phyloP scores from a whole-genome alignment of 176 grass and related monocot species.

The Paspalum vaginatum region DNA sequence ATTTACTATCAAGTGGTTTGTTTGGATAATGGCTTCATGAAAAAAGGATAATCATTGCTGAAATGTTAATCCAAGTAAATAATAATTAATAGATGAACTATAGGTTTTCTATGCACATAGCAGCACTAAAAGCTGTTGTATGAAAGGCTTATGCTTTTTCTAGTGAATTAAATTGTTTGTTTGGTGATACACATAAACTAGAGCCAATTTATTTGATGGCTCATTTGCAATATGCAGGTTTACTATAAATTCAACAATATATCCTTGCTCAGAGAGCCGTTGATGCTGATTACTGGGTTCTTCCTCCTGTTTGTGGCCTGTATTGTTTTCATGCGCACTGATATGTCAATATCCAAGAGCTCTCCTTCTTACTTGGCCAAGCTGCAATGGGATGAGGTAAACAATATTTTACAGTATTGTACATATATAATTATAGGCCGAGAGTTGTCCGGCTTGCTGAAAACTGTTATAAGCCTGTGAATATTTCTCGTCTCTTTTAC shows the following conservation, averaged over 20 bases:
- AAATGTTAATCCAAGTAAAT: background rate
- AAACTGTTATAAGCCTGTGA: background rate
- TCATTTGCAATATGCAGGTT: conserved; percentile 66
- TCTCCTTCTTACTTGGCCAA: conserved; percentile 89
- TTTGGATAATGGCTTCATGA: background rate
- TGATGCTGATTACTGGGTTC: conserved; percentile 90
- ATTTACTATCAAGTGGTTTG: background rate
- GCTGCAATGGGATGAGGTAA: conserved; percentile 97
- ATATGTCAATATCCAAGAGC: conserved; percentile 95
- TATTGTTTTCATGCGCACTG: conserved; percentile 86
- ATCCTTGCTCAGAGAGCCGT: conserved; percentile 78
- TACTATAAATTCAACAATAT: conserved; percentile 88
- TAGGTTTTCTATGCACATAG: background rate
- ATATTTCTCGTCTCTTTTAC: background rate
- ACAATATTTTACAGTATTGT: too few relatives aligned
- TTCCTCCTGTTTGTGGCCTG: conserved; percentile 82
- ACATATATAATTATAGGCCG: too few relatives aligned
- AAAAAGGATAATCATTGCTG: background rate
- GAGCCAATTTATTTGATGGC: conserved; percentile 21
- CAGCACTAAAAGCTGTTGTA: conserved; percentile 12
- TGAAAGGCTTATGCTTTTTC: conserved; percentile 17
- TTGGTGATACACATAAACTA: conserved; percentile 16
- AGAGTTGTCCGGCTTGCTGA: too few relatives aligned
- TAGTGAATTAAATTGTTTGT: background rate
- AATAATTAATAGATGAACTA: background rate